These are phyloP conservation scores for Dactylorhiza incarnata DNA, from an alignment of 106 monocot genomes.

Conservation along the genomic window DNA sequence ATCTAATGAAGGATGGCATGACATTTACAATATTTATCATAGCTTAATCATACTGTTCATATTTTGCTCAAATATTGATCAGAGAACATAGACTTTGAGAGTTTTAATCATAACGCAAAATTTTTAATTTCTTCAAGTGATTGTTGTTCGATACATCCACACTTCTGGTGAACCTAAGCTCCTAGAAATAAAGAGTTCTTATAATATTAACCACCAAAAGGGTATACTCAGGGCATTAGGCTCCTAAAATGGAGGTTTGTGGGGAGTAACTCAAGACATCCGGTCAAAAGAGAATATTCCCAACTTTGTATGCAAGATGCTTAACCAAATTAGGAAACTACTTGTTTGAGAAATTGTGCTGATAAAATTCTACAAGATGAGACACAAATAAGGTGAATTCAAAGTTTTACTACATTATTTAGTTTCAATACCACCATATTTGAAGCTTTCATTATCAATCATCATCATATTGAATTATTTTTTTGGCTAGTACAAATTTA, in stretches of 20 bases:
- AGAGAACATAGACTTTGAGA: not conserved
- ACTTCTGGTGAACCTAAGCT: not conserved
- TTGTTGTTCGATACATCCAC: not conserved
- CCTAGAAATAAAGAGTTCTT: not conserved
- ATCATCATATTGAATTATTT: no score
- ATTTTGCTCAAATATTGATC: slow-evolving; percentile 2
- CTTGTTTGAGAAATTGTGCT: no score
- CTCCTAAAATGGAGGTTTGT: not conserved
- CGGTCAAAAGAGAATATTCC: no score
- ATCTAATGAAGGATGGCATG: not conserved
- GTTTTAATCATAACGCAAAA: not conserved
- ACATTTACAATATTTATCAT: slow-evolving; percentile 1
- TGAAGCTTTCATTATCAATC: no score
- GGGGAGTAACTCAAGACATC: not conserved
- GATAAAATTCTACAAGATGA: no score
- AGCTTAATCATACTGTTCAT: not conserved
- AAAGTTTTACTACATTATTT: no score
- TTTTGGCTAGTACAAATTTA: no score
- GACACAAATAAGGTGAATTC: no score
- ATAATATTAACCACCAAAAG: not conserved
- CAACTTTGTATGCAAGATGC: no score
- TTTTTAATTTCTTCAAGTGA: not conserved
- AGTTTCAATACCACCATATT: no score
- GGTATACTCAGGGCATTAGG: not conserved
- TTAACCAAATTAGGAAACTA: no score